These are phyloP conservation scores for Alternaria novae-zelandiae DNA, from an alignment of 2,329 filamentous ascomycete genomes.

Conservation along the genomic window DNA sequence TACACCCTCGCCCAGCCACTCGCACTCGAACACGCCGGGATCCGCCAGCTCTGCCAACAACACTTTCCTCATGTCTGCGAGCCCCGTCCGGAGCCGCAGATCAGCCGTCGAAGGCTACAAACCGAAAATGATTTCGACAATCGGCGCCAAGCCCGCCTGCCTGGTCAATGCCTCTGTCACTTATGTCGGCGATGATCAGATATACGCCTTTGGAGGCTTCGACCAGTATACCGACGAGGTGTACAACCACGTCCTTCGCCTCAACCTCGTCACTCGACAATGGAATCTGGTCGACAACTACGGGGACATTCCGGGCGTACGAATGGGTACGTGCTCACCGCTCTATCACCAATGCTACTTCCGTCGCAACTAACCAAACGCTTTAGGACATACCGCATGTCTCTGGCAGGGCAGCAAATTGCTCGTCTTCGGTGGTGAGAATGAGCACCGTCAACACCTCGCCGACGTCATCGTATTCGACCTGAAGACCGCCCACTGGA, in stretches of 20 bases:
- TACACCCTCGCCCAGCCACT: slow-evolving; percentile 51
- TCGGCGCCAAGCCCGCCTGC: slow-evolving; percentile 78
- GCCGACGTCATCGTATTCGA: slow-evolving; percentile 97
- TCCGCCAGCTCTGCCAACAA: slow-evolving; percentile 68
- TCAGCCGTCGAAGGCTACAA: slow-evolving; percentile 76
- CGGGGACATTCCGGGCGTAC: slow-evolving; percentile 93
- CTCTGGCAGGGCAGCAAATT: slow-evolving; percentile 93
- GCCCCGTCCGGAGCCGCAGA: slow-evolving; percentile 63
- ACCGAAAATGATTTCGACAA: slow-evolving; percentile 74
- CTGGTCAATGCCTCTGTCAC: slow-evolving; percentile 98
- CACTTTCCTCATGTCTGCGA: slow-evolving; percentile 85
- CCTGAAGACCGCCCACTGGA: slow-evolving; percentile 93
- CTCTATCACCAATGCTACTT: neutral
- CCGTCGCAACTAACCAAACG: slow-evolving; percentile 15
- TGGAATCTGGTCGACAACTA: slow-evolving; percentile 99
- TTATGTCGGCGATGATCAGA: slow-evolving; percentile 97
- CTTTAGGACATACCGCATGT: slow-evolving; percentile 85
- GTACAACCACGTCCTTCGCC: slow-evolving; percentile 92
- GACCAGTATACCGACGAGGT: slow-evolving; percentile 99
- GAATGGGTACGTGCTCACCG: slow-evolving; percentile 74
- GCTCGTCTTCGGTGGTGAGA: slow-evolving; percentile 97
- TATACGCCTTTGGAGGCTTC: slow-evolving; percentile 97
- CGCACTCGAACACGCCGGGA: slow-evolving; percentile 52
- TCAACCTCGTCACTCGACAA: slow-evolving; percentile 86
- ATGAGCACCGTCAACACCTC: slow-evolving; percentile 94